Base-by-base conservation (phyloP, 768 basidiomycete genomes). In the Lenzites betulinus region DNA sequence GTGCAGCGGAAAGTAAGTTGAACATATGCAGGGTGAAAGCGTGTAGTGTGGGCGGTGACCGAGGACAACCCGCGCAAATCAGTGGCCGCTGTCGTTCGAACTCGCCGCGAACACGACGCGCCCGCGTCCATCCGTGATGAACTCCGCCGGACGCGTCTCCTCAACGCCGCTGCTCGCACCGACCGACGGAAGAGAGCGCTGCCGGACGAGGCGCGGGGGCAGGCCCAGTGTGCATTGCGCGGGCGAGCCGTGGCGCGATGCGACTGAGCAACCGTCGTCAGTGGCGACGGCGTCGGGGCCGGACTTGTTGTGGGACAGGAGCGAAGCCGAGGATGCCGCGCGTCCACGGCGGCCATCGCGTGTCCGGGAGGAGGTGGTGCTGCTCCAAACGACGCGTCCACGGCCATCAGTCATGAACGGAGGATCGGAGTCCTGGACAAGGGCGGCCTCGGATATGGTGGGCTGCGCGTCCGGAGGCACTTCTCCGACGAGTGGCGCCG, bases 381-480 rank as follows among this genome's bases (percentile, higher is more conserved):
- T 69, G 44, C 74, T 75, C 73, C 73, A 73, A 5, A 75, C 74
- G 33, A 75, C 74, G 18, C 72, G 67, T 18, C 74, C 73, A n/a
- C 72, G 72, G 1, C 73, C 74, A 54, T 75, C 74, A 2, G 73
- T 74, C 62, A 69, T 62, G 64, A 74, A 73, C 4, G 73, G 73
- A 23, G 73, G 73, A 51, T 64, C 60, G 25, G 44, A 20, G 36
- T 70, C 66, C 35, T 67, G 64, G 13, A 65, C 47, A 39, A 41
- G 25, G 1, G 48, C 20, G 18, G 44, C 33, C 11, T 38, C 36
- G 3, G 23, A 12, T 11, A n/a, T 35, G 13, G 28, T 12, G 16
- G 33, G 9, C 15, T 13, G 30, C n/a, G 18, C 22, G 33, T 6
- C 22, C 1, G 18, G 11, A 18, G 42, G 35, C 9, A 42, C 5